phyloP scores from a whole-genome alignment of 352 stramenopile species.

The Ophiocytium majus region DNA sequence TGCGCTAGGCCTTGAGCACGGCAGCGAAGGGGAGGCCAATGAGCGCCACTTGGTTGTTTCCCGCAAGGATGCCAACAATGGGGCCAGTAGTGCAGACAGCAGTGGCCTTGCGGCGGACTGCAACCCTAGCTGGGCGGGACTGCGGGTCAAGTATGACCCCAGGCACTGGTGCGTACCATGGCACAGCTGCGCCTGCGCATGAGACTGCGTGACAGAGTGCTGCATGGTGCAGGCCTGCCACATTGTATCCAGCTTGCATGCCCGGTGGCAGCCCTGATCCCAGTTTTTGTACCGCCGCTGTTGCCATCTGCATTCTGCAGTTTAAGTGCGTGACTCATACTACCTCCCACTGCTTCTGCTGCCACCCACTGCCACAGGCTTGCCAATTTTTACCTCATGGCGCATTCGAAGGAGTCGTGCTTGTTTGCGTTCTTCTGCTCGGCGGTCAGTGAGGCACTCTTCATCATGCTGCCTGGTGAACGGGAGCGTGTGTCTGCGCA shows the following conservation, averaged over 20 bases:
- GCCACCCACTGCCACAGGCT: conserved; percentile 36
- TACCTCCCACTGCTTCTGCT: too few species aligned
- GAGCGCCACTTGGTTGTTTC: conserved; percentile 10
- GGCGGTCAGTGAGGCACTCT: conserved; percentile 27
- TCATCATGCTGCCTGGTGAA: conserved; percentile 1
- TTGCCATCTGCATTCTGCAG: too few species aligned
- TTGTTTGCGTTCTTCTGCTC: conserved; percentile 30
- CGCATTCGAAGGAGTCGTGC: conserved; percentile 2
- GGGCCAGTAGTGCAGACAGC: background rate
- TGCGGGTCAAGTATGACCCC: background rate
- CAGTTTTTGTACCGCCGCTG: too few species aligned
- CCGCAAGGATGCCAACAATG: too few species aligned
- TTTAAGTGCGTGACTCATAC: too few species aligned
- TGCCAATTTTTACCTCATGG: conserved; percentile 24
- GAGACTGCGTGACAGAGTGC: too few species aligned
- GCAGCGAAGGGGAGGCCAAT: conserved; percentile 15
- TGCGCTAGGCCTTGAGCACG: background rate
- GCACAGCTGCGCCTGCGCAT: too few species aligned
- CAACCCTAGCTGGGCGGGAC: background rate
- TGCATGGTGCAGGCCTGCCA: too few species aligned
- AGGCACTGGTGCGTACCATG: background rate
- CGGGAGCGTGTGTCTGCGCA: background rate
- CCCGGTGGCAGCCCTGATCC: too few species aligned
- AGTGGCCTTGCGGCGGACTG: background rate
- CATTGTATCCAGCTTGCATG: too few species aligned